These are phyloP conservation scores for Hypoxylon sp. DNA, from an alignment of 2,329 filamentous ascomycete species.

Conservation along the genomic window DNA sequence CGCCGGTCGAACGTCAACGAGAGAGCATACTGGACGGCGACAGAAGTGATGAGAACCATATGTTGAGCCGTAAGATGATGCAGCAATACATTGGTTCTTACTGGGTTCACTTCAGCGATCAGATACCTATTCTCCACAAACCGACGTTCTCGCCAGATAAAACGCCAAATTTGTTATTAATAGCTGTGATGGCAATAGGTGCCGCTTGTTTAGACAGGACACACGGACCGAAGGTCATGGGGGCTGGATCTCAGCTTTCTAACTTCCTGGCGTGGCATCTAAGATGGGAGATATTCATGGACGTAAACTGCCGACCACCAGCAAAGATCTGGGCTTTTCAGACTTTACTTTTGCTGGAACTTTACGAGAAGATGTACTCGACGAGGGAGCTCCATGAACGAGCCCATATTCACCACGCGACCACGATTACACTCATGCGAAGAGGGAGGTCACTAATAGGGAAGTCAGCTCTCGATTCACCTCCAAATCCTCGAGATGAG, in stretches of 20 bases:
- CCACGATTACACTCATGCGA: constrained; percentile 94
- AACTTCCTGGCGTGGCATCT: constrained; percentile 94
- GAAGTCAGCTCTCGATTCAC: constrained; percentile 86
- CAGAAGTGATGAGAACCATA: constrained; percentile 73
- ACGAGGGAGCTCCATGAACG: constrained; percentile 92
- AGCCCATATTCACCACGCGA: constrained; percentile 96
- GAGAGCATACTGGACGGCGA: constrained; percentile 85
- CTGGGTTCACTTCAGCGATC: constrained; percentile 95
- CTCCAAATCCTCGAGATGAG: constrained; percentile 79
- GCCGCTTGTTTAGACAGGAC: constrained; percentile 90
- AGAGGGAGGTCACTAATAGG: constrained; percentile 92
- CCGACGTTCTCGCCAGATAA: constrained; percentile 92
- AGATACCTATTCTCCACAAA: constrained; percentile 93
- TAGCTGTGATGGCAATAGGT: constrained; percentile 93
- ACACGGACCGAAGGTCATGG: constrained; percentile 80
- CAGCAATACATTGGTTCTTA: constrained; percentile 94
- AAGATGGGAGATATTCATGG: constrained; percentile 96
- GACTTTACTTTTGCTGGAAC: constrained; percentile 86
- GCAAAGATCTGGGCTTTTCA: constrained; percentile 98
- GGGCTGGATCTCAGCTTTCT: constrained; percentile 84
- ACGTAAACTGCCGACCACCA: constrained; percentile 88
- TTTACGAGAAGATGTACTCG: constrained; percentile 99
- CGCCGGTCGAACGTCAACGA: constrained; percentile 80
- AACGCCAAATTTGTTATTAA: constrained; percentile 85
- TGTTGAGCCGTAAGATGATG: constrained; percentile 93